phyloP scores from a whole-genome alignment of 2,329 filamentous ascomycete species.

The Aspergillus vadensis region DNA sequence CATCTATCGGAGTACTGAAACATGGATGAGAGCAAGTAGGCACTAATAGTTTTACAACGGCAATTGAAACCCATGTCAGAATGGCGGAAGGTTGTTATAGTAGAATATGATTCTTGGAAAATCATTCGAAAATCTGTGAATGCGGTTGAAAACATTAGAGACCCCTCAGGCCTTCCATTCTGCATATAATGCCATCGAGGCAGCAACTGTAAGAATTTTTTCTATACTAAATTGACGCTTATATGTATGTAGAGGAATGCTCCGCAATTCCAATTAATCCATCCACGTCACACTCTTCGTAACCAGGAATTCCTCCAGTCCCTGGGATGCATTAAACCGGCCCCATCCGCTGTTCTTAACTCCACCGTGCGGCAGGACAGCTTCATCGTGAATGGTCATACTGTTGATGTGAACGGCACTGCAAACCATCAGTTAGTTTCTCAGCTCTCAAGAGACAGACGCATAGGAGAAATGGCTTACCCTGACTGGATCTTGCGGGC shows the following conservation, averaged over 20 bases:
- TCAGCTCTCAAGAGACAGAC: background rate
- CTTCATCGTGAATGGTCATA: slow-evolving; percentile 66
- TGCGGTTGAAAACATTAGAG: too few relatives aligned
- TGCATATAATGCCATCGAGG: too few relatives aligned
- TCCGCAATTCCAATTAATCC: slow-evolving; percentile 29
- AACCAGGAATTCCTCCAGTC: slow-evolving; percentile 62
- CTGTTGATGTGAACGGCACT: slow-evolving; percentile 63
- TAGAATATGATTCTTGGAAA: too few relatives aligned
- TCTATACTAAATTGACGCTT: too few relatives aligned
- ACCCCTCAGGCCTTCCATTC: too few relatives aligned
- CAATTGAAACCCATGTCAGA: too few relatives aligned
- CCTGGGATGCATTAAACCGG: slow-evolving; percentile 56
- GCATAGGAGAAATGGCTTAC: slow-evolving; percentile 34
- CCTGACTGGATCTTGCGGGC: slow-evolving; percentile 66
- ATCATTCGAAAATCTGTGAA: too few relatives aligned
- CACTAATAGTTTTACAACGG: too few relatives aligned
- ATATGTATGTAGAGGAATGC: background rate
- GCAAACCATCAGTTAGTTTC: slow-evolving; percentile 1
- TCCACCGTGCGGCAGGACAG: slow-evolving; percentile 63
- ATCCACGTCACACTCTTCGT: slow-evolving; percentile 66
- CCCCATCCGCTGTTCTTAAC: slow-evolving; percentile 63
- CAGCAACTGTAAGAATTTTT: too few relatives aligned
- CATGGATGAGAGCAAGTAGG: too few relatives aligned
- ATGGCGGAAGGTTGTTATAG: too few relatives aligned
- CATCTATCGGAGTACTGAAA: too few relatives aligned